Conservation (phyloP, 352 stramenopile species). For the Phytophthora capsici region DNA sequence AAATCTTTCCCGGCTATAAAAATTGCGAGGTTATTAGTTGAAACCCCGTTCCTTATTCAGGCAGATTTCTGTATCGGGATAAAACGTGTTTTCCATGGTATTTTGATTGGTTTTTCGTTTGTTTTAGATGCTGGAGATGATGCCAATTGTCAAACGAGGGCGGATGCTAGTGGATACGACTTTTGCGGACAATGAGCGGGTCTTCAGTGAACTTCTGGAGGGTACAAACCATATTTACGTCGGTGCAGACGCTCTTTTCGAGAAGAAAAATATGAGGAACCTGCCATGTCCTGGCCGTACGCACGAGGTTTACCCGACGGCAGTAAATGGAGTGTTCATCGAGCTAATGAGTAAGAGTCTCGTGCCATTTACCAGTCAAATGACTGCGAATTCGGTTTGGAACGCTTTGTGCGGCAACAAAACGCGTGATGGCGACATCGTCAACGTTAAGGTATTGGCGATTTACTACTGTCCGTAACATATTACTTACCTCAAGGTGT, state of each 20-base stretch:
- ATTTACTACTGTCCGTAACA: too few relatives aligned
- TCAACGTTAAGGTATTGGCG: conserved; percentile 22
- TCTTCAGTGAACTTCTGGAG: conserved; percentile 19
- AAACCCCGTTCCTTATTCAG: too few relatives aligned
- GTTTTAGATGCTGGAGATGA: conserved; percentile 30
- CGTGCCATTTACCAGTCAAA: conserved; percentile 9
- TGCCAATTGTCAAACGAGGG: conserved; percentile 15
- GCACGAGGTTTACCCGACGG: background rate
- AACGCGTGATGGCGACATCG: conserved; percentile 9
- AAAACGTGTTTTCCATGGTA: background rate
- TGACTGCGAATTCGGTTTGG: conserved; percentile 16
- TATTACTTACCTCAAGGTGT: too few relatives aligned
- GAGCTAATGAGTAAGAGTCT: conserved; percentile 24
- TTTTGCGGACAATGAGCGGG: background rate
- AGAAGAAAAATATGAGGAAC: conserved; percentile 11
- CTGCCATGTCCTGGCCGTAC: conserved; percentile 11
- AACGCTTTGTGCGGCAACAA: conserved; percentile 9
- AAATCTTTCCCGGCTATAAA: too few relatives aligned
- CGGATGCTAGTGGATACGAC: background rate
- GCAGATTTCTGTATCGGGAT: too few relatives aligned
- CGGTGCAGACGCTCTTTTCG: conserved; percentile 9
- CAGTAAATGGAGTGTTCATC: conserved; percentile 21
- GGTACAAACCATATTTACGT: conserved; percentile 7
- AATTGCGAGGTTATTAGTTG: too few relatives aligned
- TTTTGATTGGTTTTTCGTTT: background rate